Evolutionary conservation across 257 asterid species (phyloP), one percentile per base, ranked within the genome.

Genomic region (Solanum acaule): DNA sequence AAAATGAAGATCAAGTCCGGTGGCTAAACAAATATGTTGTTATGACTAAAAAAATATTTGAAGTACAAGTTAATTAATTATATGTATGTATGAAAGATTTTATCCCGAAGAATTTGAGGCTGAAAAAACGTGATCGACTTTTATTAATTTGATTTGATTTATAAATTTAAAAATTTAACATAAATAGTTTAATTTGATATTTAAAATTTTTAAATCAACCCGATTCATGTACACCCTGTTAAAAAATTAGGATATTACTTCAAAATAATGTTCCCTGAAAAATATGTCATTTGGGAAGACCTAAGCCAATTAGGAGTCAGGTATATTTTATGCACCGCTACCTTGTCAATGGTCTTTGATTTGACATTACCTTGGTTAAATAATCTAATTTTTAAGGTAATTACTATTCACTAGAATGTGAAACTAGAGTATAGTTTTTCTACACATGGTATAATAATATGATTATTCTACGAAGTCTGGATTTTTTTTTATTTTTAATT

Each of bases 131-230:
- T 1, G 12, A 35, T 34, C 5, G 37, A 56, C 2, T 7, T 56
- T 1, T 56, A 56, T 18, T 18, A 23, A 18, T 56, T 56, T 56
- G 1, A 20, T 61, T 61, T 61, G 1, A 22, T 61, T 61, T 4
- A 4, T 8, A 22, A 0, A 61, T 61, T 61, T 8, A 61, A 22
- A 20, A 1, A 0, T 9, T 0, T 9, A 0, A 61, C 6, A 61
- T 22, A 61, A 61, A 23, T 61, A 61, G 0, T 61, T 61, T 0
- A 56, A 0, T 52, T 15, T 49, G 10, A 18, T 52, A 52, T 16
- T 1, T 8, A 61, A 59, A 22, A 1, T 4, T 0, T 7, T 59
- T 22, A 22, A 59, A 59, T 1, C 13, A 59, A 22, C 1, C 0
- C 27, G 1, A 59, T 8, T 5, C 25, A 56, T 20, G 5, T 3